These are phyloP conservation scores for Haematococcus lacustris DNA, from an alignment of 139 green algal genomes.

Conservation along the genomic window DNA sequence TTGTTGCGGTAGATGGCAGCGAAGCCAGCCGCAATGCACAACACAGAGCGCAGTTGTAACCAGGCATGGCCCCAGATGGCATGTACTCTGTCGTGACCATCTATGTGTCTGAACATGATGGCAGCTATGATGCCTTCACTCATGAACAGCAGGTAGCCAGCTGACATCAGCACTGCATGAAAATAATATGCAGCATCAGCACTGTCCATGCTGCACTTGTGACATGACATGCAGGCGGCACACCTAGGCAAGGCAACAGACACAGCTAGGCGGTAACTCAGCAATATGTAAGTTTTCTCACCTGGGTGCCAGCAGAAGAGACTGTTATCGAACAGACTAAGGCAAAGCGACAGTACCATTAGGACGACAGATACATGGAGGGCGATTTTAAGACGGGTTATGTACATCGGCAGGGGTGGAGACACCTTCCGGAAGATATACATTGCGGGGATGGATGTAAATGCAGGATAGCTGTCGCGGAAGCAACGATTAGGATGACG, in stretches of 20 bases:
- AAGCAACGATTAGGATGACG: no score
- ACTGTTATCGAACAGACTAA: slow-evolving; percentile 29
- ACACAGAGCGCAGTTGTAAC: slow-evolving; percentile 22
- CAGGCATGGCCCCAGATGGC: slow-evolving; percentile 33
- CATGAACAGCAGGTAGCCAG: slow-evolving; percentile 40
- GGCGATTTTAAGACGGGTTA: no score
- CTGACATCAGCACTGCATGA: slow-evolving; percentile 23
- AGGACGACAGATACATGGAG: no score
- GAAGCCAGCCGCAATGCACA: slow-evolving; percentile 41
- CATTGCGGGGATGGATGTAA: no score
- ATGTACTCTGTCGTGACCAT: slow-evolving; percentile 22
- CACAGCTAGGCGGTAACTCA: neutral
- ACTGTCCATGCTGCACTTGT: neutral
- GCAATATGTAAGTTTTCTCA: neutral
- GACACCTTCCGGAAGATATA: no score
- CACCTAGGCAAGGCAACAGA: no score
- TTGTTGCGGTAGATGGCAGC: slow-evolving; percentile 58
- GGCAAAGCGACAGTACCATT: no score
- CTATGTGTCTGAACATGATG: slow-evolving; percentile 26
- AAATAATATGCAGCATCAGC: neutral
- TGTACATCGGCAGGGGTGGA: no score
- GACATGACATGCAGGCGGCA: no score
- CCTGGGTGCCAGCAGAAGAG: slow-evolving; percentile 41
- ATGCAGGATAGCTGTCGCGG: no score
- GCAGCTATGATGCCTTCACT: slow-evolving; percentile 6